These are phyloP conservation scores for Pyrenophora seminiperda DNA, from an alignment of 2,329 filamentous ascomycete species.

Conservation along the genomic window DNA sequence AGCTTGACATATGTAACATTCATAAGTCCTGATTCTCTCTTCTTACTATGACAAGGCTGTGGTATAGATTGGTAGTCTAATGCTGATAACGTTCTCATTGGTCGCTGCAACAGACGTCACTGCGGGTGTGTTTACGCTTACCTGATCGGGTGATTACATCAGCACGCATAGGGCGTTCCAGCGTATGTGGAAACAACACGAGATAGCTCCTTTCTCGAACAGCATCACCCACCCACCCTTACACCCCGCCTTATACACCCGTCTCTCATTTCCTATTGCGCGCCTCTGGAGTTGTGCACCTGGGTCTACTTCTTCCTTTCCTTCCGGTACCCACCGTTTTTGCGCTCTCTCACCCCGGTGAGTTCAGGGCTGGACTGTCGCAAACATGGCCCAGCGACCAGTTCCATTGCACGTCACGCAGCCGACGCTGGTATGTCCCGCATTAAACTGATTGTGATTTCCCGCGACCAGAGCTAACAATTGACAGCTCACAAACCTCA, in stretches of 20 bases:
- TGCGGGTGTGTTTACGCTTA: slow-evolving; percentile 11
- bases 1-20: no score
- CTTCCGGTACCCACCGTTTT: slow-evolving; percentile 43
- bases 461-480: slow-evolving; percentile 35
- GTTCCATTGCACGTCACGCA: slow-evolving; percentile 83
- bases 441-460: slow-evolving; percentile 3
- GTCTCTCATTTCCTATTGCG: slow-evolving; percentile 46
- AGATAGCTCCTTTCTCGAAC: slow-evolving; percentile 30
- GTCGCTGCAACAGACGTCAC: slow-evolving; percentile 9
- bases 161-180: slow-evolving; percentile 18
- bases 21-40: no score
- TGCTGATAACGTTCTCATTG: neutral
- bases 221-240: slow-evolving; percentile 36
- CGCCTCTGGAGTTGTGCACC: slow-evolving; percentile 47
- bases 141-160: slow-evolving; percentile 14
- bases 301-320: slow-evolving; percentile 45
- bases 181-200: slow-evolving; percentile 33
- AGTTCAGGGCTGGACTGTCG: slow-evolving; percentile 48
- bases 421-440: slow-evolving; percentile 71
- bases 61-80: no score
- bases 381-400: slow-evolving; percentile 71
- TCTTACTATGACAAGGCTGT: no score
- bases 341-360: slow-evolving; percentile 42
- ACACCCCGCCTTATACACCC: slow-evolving; percentile 35
- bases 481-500: slow-evolving; percentile 52